Conservation (phyloP, 1,284 basidiomycete genomes). For the Marasmius sp. region DNA sequence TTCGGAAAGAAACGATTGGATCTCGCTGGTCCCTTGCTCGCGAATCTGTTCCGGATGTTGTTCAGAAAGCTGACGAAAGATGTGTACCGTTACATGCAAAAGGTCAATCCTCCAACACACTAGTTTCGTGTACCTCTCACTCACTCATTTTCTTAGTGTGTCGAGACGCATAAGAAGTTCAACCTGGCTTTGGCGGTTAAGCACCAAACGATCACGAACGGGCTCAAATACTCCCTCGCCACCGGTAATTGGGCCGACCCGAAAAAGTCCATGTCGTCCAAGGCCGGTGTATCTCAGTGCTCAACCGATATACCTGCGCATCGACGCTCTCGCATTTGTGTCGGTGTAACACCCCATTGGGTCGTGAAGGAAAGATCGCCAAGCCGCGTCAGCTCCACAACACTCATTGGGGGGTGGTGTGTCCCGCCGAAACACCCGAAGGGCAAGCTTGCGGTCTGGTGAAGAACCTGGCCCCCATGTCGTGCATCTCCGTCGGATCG, state of each 20-base stretch:
- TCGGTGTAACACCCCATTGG: slow-evolving; percentile 97
- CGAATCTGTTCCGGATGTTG: slow-evolving; percentile 96
- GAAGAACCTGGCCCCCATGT: slow-evolving; percentile 98
- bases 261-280: too few relatives aligned
- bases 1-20: slow-evolving; percentile 99
- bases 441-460: slow-evolving; percentile 99
- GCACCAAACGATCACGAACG: slow-evolving; percentile 96
- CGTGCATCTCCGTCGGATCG: slow-evolving; percentile 97
- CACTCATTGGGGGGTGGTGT: slow-evolving; percentile 99
- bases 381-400: slow-evolving; percentile 99
- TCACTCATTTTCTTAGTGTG: slow-evolving; percentile 59
- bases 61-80: slow-evolving; percentile 97
- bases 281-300: slow-evolving; percentile 97
- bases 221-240: slow-evolving; percentile 96
- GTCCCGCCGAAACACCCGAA: slow-evolving; percentile 98
- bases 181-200: slow-evolving; percentile 93
- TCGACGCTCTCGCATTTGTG: slow-evolving; percentile 98
- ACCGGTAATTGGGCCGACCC: slow-evolving; percentile 99
- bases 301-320: slow-evolving; percentile 98
- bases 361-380: slow-evolving; percentile 97
- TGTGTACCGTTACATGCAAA: slow-evolving; percentile 95
- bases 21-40: slow-evolving; percentile 91
- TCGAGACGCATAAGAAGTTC: too few relatives aligned
- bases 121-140: not conserved
- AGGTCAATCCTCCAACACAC: slow-evolving; percentile 48